Base-by-base conservation (phyloP, 306 rosid species). In the Castanopsis chinensis region DNA sequence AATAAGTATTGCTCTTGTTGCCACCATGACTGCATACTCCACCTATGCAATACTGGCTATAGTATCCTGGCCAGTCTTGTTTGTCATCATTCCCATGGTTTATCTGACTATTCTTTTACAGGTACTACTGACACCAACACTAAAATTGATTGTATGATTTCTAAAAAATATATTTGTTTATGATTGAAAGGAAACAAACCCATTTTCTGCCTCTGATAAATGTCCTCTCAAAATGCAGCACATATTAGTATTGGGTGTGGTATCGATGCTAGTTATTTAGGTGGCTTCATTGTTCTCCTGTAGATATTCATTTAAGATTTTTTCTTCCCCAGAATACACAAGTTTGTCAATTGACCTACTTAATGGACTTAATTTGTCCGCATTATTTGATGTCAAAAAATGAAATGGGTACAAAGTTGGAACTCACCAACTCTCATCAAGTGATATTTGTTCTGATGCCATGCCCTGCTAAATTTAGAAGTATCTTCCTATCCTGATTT, bases 61-160 rank as follows among this genome's bases (percentile, higher is more conserved):
- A 35, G 45, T 91, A 41, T 77, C 91, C 60, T 91, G 92, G 94
- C 94, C 83, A 78, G 87, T 88, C 43, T 63, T 91, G 81, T 64
- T 87, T 85, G 83, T 83, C 69, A 73, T 85, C 10, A 51, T 85
- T 28, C 87, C 92, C 23, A 87, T 86, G 81, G 45, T 90, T 13
- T 88, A 55, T 56, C 13, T 81, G 3, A 80, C 91, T 9, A 17
- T 80, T 69, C 73, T 72, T 53, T 68, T 88, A 72, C 88, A 90
- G 94, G 94, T 90, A 87, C 23, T 67, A 59, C 13, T 13, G 12
- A 30, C 6, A 5, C 41, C 37, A 63, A 1, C 28, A 63, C 20
- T 28, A 28, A 30, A 28, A 18, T 3, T 6, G 32, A 41, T 30
- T 15, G 37, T 64, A 3, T 30, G 21, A 30, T 63, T 28, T 6